phyloP scores from a whole-genome alignment of 2,329 filamentous ascomycete species.

The Thielaviopsis euricoi region DNA sequence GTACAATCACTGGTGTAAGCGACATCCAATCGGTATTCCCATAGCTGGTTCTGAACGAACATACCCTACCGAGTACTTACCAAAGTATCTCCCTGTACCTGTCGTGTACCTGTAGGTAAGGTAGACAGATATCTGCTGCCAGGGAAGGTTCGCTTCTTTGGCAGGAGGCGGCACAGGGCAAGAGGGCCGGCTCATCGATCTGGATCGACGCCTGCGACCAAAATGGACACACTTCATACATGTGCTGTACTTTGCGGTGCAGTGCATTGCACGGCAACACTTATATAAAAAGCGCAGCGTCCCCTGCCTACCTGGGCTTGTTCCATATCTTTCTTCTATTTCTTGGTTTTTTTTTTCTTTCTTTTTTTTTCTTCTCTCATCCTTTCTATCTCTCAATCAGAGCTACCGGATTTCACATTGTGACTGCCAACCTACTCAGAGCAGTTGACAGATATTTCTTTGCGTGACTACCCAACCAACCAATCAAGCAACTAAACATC shows the following conservation, averaged over 20 bases:
- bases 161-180: not conserved
- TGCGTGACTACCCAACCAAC: not conserved
- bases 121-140: too few relatives aligned
- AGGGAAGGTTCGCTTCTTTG: not conserved
- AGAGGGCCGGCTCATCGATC: not conserved
- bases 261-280: not conserved
- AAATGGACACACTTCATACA: slow-evolving; percentile 13
- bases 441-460: not conserved
- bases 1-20: too few relatives aligned
- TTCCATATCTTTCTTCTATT: not conserved
- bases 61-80: too few relatives aligned
- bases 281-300: not conserved
- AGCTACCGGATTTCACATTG: not conserved
- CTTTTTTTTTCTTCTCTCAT: not conserved
- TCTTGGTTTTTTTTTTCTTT: not conserved
- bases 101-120: too few relatives aligned
- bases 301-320: not conserved
- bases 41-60: too few relatives aligned
- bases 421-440: not conserved
- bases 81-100: too few relatives aligned
- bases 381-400: not conserved
- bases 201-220: not conserved
- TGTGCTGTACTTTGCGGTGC: slow-evolving; percentile 18
- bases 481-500: too few relatives aligned
- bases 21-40: too few relatives aligned